Conservation (phyloP, 768 basidiomycete species). For the Leccinellum rugosiceps region DNA sequence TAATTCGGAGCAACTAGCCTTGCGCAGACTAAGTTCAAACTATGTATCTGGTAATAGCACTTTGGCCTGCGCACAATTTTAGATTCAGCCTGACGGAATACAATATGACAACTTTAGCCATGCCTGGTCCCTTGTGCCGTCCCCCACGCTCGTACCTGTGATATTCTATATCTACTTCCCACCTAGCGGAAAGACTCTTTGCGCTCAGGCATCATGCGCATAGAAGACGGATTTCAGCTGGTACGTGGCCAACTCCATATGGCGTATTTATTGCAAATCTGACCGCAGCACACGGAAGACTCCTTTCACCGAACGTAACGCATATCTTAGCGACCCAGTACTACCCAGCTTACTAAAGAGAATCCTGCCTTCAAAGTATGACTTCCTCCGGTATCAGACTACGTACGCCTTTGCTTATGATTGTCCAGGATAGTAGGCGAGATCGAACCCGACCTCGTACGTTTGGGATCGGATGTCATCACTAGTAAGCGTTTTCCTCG, state of each 20-base stretch:
- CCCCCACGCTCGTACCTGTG: constrained; percentile 1
- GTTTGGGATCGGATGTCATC: constrained; percentile 54
- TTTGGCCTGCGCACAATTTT: neutral
- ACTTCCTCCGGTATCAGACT: neutral
- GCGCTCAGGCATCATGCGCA: constrained; percentile 42
- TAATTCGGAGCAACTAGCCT: neutral
- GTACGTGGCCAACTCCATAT: constrained; percentile 31
- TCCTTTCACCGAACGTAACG: constrained; percentile 55
- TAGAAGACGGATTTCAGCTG: constrained; percentile 66
- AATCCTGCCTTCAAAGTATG: constrained; percentile 46
- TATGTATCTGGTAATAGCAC: too few relatives aligned
- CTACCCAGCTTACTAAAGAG: constrained; percentile 60
- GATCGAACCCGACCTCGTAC: constrained; percentile 58
- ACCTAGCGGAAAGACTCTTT: neutral
- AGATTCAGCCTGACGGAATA: neutral
- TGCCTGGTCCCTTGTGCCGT: neutral
- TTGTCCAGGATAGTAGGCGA: constrained; percentile 40
- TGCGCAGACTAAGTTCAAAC: too few relatives aligned
- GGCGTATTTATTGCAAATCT: neutral
- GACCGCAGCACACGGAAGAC: constrained; percentile 31
- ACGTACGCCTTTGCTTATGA: neutral
- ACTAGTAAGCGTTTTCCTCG: constrained; percentile 39
- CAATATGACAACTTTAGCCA: neutral
- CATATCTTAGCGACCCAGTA: constrained; percentile 59
- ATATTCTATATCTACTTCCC: neutral